These are phyloP conservation scores for Scutellaria baicalensis DNA, from an alignment of 257 asterid genomes.

Conservation along the genomic window DNA sequence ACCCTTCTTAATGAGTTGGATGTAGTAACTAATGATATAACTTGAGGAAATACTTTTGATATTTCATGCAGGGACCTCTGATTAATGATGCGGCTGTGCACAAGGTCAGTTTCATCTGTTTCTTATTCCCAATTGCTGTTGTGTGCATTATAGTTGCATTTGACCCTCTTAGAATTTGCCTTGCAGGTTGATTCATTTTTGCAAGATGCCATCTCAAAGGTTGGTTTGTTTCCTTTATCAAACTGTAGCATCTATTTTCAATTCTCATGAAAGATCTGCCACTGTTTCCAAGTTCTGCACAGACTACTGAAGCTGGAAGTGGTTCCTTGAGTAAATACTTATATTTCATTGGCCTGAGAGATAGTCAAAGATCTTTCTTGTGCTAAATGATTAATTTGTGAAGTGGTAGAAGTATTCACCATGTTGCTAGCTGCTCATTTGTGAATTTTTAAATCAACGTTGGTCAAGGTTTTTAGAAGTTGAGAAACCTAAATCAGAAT, in stretches of 20 bases:
- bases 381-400: neutral
- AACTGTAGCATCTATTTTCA: neutral
- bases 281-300: neutral
- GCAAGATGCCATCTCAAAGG: conserved; percentile 91
- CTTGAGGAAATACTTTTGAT: conserved; percentile 6
- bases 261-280: neutral
- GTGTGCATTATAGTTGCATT: neutral
- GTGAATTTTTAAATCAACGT: neutral
- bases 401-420: neutral
- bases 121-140: conserved; percentile 3
- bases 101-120: conserved; percentile 46
- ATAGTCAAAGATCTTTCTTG: neutral
- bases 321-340: neutral
- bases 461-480: neutral
- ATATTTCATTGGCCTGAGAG: neutral
- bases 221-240: conserved; percentile 18
- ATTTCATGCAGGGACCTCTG: conserved; percentile 71
- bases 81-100: conserved; percentile 86
- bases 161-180: conserved; percentile 17
- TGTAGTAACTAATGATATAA: conserved; percentile 9
- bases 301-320: neutral
- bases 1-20: conserved; percentile 13
- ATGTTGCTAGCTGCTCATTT: neutral
- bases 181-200: conserved; percentile 74
- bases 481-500: neutral